phyloP scores from a whole-genome alignment of 352 stramenopile genomes.

The Pythium oligandrum region DNA sequence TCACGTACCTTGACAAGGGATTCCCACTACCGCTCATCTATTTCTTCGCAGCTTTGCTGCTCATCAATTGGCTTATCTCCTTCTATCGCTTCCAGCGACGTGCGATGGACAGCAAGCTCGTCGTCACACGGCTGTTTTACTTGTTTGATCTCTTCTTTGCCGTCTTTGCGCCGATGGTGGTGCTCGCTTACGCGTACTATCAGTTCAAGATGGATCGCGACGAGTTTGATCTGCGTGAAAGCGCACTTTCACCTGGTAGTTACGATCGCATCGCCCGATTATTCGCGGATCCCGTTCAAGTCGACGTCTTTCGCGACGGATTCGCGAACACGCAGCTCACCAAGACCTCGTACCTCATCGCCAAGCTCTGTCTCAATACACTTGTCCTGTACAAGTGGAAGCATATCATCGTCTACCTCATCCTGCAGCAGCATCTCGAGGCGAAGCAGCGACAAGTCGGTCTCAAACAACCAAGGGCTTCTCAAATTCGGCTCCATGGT shows the following conservation, averaged over 20 bases:
- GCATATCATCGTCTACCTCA: conserved; percentile 15
- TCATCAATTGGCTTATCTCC: conserved; percentile 21
- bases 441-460: background rate
- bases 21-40: conserved; percentile 22
- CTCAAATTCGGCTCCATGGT: background rate
- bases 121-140: conserved; percentile 16
- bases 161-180: conserved; percentile 21
- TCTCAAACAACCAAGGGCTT: background rate
- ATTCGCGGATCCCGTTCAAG: conserved; percentile 21
- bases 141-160: conserved; percentile 32
- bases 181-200: conserved; percentile 17
- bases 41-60: conserved; percentile 19
- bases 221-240: conserved; percentile 7
- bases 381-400: conserved; percentile 22
- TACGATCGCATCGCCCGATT: conserved; percentile 17
- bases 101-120: conserved; percentile 6
- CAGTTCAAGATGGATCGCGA: conserved; percentile 22
- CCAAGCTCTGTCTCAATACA: conserved; percentile 16
- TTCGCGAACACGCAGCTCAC: conserved; percentile 18
- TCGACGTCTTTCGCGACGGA: conserved; percentile 15
- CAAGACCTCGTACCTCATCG: conserved; percentile 6
- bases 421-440: conserved; percentile 3
- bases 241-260: conserved; percentile 10
- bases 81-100: conserved; percentile 23
- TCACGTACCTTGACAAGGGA: conserved; percentile 15